phyloP scores from a whole-genome alignment of 2,329 filamentous ascomycete species.

The Fusarium palustre region DNA sequence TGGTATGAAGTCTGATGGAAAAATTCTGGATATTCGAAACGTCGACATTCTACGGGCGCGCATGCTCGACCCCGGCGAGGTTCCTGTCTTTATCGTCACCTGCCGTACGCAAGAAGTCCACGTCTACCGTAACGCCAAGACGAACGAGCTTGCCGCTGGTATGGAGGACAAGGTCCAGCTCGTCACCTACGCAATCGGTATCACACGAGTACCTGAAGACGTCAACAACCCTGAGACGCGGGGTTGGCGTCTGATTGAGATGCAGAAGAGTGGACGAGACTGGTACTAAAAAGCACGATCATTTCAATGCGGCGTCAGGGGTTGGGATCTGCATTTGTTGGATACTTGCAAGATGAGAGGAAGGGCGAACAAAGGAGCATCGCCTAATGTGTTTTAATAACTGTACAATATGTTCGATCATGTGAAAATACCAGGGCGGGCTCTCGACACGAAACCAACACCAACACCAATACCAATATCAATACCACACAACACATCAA shows the following conservation, averaged over 20 bases:
- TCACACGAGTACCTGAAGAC: conserved; percentile 93
- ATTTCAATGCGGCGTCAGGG: conserved; percentile 42
- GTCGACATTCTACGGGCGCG: conserved; percentile 88
- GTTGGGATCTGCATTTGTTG: conserved; percentile 39
- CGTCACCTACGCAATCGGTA: conserved; percentile 97
- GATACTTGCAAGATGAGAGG: conserved; percentile 39
- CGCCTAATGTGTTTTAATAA: conserved; percentile 50
- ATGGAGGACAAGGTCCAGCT: conserved; percentile 99
- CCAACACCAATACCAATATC: conserved; percentile 33
- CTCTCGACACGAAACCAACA: conserved; percentile 42
- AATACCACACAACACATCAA: conserved; percentile 24
- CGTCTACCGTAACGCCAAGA: conserved; percentile 94
- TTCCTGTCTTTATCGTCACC: conserved; percentile 96
- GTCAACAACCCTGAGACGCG: conserved; percentile 97
- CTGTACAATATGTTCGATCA: conserved; percentile 50
- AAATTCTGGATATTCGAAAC: conserved; percentile 93
- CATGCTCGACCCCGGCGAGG: conserved; percentile 85
- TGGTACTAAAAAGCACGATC: conserved; percentile 64
- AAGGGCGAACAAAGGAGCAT: conserved; percentile 20
- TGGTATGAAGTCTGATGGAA: conserved; percentile 92
- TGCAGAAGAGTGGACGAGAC: conserved; percentile 97
- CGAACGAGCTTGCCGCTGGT: conserved; percentile 87
- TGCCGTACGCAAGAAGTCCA: conserved; percentile 98
- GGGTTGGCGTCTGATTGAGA: conserved; percentile 96
- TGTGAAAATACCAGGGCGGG: conserved; percentile 45